Percentiles rank a stretch among this genome's conserved stretches.
Evolutionary conservation across 2,329 filamentous ascomycete genomes (phyloP).

Genomic region (Fusarium mangiferae): DNA sequence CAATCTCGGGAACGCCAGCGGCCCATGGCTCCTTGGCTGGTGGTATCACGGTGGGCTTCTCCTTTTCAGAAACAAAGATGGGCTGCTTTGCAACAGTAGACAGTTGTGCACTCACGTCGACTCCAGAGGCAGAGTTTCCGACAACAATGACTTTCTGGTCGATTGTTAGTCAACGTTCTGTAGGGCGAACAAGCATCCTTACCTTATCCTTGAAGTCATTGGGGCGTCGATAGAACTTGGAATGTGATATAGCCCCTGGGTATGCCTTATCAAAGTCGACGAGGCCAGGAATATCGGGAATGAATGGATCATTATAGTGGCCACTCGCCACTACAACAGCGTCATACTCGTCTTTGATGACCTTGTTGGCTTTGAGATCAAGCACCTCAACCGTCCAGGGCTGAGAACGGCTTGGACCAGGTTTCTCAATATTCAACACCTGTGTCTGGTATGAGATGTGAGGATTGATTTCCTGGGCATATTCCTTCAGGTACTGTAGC

Average conservation of each 20-base stretch:
- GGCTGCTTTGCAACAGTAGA: slow-evolving; percentile 61
- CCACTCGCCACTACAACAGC: slow-evolving; percentile 71
- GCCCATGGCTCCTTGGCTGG: slow-evolving; percentile 45
- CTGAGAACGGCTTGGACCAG: background rate
- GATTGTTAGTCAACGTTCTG: background rate
- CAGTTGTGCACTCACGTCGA: slow-evolving; percentile 76
- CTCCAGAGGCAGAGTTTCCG: slow-evolving; percentile 76
- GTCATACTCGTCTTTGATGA: slow-evolving; percentile 59
- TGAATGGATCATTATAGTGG: slow-evolving; percentile 69
- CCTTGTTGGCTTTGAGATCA: slow-evolving; percentile 44
- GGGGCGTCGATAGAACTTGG: slow-evolving; percentile 72
- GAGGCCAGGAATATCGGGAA: slow-evolving; percentile 68
- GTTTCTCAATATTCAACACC: slow-evolving; percentile 59
- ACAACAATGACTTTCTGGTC: slow-evolving; percentile 73
- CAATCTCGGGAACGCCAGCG: slow-evolving; percentile 57
- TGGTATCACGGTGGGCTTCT: slow-evolving; percentile 39
- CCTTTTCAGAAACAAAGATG: slow-evolving; percentile 66
- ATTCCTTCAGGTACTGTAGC: slow-evolving; percentile 71
- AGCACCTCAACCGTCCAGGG: slow-evolving; percentile 58
- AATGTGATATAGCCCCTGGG: slow-evolving; percentile 66
- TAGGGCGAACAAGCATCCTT: background rate
- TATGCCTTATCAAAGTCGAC: slow-evolving; percentile 60
- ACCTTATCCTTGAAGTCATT: slow-evolving; percentile 49
- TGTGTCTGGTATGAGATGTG: slow-evolving; percentile 71
- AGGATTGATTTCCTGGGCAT: slow-evolving; percentile 67